phyloP scores from a whole-genome alignment of 257 asterid genomes.

The Solanum arcanum region DNA sequence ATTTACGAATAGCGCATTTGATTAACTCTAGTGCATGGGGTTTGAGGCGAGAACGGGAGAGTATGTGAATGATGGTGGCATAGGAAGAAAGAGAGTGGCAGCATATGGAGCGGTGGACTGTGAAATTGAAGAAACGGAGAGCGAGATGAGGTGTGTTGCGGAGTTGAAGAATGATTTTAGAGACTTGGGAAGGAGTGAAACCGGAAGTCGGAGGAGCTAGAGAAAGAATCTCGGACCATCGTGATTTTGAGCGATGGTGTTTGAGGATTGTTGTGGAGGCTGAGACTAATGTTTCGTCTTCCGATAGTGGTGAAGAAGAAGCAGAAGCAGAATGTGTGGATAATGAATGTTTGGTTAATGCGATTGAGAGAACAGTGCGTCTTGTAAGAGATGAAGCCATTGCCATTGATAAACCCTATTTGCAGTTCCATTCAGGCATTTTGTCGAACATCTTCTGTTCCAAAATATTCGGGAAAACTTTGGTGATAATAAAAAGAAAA shows the following conservation, averaged over 20 bases:
- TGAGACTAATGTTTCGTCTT: conserved; percentile 33
- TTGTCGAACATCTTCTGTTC: conserved; percentile 13
- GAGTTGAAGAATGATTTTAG: conserved; percentile 44
- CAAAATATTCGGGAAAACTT: not conserved
- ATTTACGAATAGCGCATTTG: conserved; percentile 46
- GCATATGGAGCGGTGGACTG: conserved; percentile 51
- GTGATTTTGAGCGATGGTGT: conserved; percentile 86
- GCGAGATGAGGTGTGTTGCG: conserved; percentile 66
- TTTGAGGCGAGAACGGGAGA: conserved; percentile 60
- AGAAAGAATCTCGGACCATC: conserved; percentile 80
- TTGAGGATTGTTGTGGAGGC: conserved; percentile 67
- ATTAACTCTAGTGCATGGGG: conserved; percentile 37
- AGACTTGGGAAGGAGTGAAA: conserved; percentile 56
- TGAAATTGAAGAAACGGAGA: conserved; percentile 58
- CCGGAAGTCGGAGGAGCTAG: conserved; percentile 29
- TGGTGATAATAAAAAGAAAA: not conserved
- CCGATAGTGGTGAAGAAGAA: not conserved
- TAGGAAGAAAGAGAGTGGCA: conserved; percentile 58
- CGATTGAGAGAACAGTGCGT: not conserved
- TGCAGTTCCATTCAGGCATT: not conserved
- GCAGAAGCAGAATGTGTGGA: conserved; percentile 22
- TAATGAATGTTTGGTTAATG: not conserved
- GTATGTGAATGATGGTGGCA: conserved; percentile 60
- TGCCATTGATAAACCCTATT: conserved; percentile 7
- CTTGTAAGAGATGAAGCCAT: conserved; percentile 1